Base-by-base conservation (phyloP, 768 basidiomycete genomes). In the Lactarius indigo region DNA sequence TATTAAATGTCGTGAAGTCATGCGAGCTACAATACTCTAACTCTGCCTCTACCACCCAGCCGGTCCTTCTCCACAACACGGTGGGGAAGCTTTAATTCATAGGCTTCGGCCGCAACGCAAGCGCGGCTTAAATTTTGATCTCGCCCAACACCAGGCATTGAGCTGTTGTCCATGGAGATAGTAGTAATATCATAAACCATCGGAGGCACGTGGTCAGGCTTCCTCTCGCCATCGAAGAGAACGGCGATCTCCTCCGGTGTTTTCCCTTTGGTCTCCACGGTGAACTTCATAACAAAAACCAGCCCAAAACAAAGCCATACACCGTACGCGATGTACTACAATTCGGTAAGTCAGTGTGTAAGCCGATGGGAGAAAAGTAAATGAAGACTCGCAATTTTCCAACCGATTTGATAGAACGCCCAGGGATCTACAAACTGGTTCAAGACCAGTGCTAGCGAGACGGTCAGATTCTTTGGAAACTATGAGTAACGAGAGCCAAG, bases 341-440 rank as follows among this genome's bases (percentile, higher is more conserved):
- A 23, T 30, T 26, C 56, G 26, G 70, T 72, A 61, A 74, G 70
- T 39, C 20, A 52, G n/a, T 17, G n/a, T 17, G n/a, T 26, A n/a
- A 31, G 33, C 28, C 41, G 35, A 52, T 28, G 61, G 35, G 30
- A 23, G 23, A n/a, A 39, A 56, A 33, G 33, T 20, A 37, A 15
- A 26, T 26, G 23, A 57, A 30, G 41, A 71, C 77, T 59, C 62
- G 80, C 77, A 59, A 78, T 78, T 74, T 75, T 75, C 82, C 83
- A 79, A 10, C 78, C 78, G 6, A 85, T 69, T 0, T 74, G 73
- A 5, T 79, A 76, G 28, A 93, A 77, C 1, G 91, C 91, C 79
- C 87, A 85, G 8, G 91, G 90, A 70, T 92, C 92, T 57, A 91
- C 84, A 62, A 91, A 89, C 72, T 89, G 88, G 71, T 90, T 93